Conservation (phyloP, 2,329 filamentous ascomycete genomes). For the Aurifilum marmelostoma region DNA sequence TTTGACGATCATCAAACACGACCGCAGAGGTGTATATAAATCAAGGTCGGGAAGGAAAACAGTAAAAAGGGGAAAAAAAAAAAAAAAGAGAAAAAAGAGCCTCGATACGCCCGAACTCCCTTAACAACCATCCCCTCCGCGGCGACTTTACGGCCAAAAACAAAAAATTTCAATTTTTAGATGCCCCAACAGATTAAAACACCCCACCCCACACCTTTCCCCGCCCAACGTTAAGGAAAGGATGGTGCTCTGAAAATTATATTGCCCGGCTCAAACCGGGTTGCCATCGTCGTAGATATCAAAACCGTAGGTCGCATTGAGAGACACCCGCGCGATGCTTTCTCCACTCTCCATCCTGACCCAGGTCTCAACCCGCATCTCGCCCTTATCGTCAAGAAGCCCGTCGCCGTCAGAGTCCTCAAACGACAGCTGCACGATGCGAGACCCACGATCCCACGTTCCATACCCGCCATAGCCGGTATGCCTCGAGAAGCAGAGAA, state of each 20-base stretch:
- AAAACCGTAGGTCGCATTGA: conserved; percentile 30
- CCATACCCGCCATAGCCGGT: conserved; percentile 30
- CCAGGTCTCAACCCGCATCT: conserved; percentile 28
- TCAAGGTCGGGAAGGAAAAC: no score
- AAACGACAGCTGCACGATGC: conserved; percentile 31
- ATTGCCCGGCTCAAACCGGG: neutral
- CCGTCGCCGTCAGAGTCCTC: conserved; percentile 13
- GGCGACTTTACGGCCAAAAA: no score
- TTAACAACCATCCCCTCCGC: no score
- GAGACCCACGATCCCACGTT: conserved; percentile 26
- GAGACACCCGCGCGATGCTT: conserved; percentile 22
- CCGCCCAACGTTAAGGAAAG: neutral
- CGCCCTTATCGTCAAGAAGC: conserved; percentile 2
- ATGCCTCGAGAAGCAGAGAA: conserved; percentile 49
- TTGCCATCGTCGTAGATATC: conserved; percentile 17
- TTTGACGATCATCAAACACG: no score
- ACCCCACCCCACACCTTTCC: no score
- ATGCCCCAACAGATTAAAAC: neutral
- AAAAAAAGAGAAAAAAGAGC: no score
- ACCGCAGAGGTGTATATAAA: no score
- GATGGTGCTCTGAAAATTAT: neutral
- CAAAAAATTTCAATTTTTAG: neutral
- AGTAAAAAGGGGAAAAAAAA: no score
- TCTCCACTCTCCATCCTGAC: conserved; percentile 28
- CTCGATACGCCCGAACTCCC: no score